Conservation (phyloP, 176 grass and related monocot genomes). For the Guadua angustifolia region DNA sequence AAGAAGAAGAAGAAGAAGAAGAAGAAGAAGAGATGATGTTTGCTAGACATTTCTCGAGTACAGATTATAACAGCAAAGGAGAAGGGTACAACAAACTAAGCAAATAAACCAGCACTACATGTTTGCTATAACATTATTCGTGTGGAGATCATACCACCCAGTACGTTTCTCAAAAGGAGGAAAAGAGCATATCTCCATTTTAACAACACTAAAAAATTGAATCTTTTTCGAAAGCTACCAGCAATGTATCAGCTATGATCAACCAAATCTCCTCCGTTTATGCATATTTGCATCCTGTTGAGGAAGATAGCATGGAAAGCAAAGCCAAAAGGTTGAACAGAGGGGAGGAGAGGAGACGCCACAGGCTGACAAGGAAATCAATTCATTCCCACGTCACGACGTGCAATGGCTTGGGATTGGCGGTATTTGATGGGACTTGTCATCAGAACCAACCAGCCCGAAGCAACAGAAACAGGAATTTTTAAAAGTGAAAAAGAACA, state of each 20-base stretch:
- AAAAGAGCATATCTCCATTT: neutral
- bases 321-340: slow-evolving; percentile 29
- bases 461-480: neutral
- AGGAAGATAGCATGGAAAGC: neutral
- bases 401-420: slow-evolving; percentile 53
- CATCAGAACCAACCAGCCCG: slow-evolving; percentile 48
- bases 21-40: too few species aligned
- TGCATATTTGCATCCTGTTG: neutral
- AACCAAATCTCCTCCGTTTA: neutral
- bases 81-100: too few species aligned
- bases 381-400: slow-evolving; percentile 40
- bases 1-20: too few species aligned
- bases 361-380: slow-evolving; percentile 43
- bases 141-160: too few species aligned
- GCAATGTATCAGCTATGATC: neutral
- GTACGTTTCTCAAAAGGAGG: neutral
- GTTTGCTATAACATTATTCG: too few species aligned
- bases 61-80: too few species aligned
- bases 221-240: neutral
- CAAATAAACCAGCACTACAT: too few species aligned
- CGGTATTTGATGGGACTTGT: slow-evolving; percentile 48
- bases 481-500: neutral
- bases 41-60: too few species aligned
- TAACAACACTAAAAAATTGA: neutral
- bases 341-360: neutral